These are phyloP conservation scores for Aquilaria sinensis DNA, from an alignment of 345 rosid genomes.

Conservation along the genomic window DNA sequence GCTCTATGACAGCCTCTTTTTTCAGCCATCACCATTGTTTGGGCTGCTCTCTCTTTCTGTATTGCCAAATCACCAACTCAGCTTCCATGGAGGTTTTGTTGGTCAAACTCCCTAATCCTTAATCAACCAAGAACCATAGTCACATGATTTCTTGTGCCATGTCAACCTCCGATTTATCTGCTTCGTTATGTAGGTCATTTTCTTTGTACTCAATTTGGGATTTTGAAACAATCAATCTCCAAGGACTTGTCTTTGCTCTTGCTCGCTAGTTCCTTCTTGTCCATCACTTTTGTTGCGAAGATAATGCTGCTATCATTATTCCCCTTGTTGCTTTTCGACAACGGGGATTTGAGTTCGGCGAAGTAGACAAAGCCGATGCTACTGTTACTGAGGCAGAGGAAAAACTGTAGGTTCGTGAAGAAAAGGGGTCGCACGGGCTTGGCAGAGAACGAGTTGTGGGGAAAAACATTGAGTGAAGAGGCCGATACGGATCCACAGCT, in stretches of 20 bases:
- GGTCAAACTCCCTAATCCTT: no score
- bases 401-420: slow-evolving; percentile 72
- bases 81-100: no score
- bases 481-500: slow-evolving; percentile 59
- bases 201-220: no score
- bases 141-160: no score
- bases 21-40: no score
- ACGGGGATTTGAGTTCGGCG: slow-evolving; percentile 49
- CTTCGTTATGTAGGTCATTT: no score
- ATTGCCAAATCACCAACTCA: no score
- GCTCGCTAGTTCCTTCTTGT: slow-evolving; percentile 69
- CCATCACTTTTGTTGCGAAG: slow-evolving; percentile 88
- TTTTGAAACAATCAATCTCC: no score
- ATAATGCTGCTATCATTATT: slow-evolving; percentile 1
- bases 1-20: no score
- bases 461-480: slow-evolving; percentile 44
- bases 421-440: slow-evolving; percentile 34
- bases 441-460: slow-evolving; percentile 58
- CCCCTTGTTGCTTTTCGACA: slow-evolving; percentile 8
- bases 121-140: no score
- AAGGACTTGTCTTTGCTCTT: slow-evolving; percentile 34
- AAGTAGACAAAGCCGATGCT: slow-evolving; percentile 91
- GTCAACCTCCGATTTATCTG: no score
- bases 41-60: no score
- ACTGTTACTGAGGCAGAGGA: slow-evolving; percentile 80